phyloP scores from a whole-genome alignment of 495 filamentous ascomycete species.

The Acidomyces sp. region DNA sequence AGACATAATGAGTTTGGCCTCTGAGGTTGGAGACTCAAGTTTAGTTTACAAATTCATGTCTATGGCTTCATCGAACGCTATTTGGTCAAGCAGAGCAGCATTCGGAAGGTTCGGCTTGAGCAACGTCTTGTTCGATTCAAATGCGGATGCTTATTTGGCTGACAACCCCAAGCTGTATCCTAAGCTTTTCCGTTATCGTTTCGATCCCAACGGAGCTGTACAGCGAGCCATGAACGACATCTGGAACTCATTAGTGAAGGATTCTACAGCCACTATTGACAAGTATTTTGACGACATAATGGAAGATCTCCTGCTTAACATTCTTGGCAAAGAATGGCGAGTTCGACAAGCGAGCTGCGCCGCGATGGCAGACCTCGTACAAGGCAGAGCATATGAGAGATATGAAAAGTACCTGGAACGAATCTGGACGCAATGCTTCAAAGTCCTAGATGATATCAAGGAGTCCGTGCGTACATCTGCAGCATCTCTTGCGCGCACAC shows the following conservation, averaged over 20 bases:
- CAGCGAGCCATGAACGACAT: conserved; percentile 93
- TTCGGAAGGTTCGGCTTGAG: conserved; percentile 90
- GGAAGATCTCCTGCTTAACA: conserved; percentile 67
- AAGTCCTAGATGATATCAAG: conserved; percentile 88
- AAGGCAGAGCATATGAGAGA: conserved; percentile 57
- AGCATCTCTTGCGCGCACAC: conserved; percentile 60
- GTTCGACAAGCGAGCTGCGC: conserved; percentile 82
- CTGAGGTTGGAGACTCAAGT: conserved; percentile 87
- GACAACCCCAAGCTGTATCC: conserved; percentile 86
- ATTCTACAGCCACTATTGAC: conserved; percentile 58
- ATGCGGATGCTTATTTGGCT: conserved; percentile 53
- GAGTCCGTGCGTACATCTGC: conserved; percentile 72
- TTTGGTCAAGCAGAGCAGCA: conserved; percentile 88
- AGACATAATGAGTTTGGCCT: conserved; percentile 82
- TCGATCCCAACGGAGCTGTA: conserved; percentile 87
- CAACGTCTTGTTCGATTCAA: conserved; percentile 77
- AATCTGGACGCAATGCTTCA: conserved; percentile 73
- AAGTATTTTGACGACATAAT: conserved; percentile 74
- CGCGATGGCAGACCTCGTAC: conserved; percentile 75
- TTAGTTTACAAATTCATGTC: conserved; percentile 97
- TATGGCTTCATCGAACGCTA: conserved; percentile 80
- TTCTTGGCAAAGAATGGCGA: conserved; percentile 84
- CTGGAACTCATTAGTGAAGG: conserved; percentile 84
- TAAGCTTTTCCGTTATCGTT: conserved; percentile 85
- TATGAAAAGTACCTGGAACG: conserved; percentile 74